These are phyloP conservation scores for Picochlorum costavermella DNA, from an alignment of 139 green algal genomes.

Conservation along the genomic window DNA sequence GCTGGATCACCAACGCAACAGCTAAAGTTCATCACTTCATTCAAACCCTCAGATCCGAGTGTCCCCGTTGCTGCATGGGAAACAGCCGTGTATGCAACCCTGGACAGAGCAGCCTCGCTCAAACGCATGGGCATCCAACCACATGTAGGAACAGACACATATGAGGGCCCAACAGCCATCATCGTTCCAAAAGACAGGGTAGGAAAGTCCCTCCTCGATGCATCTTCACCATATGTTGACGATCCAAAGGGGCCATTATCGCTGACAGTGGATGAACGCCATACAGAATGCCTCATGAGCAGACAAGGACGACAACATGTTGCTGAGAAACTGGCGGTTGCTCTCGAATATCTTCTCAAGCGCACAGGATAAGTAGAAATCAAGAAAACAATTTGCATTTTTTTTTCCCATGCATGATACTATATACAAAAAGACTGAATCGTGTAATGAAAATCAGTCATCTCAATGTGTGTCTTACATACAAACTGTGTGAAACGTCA, in stretches of 20 bases:
- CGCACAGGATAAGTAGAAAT: not conserved
- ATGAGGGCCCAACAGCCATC: constrained; percentile 43
- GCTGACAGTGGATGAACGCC: constrained; percentile 28
- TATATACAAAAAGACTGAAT: not conserved
- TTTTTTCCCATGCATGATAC: not conserved
- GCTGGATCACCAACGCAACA: constrained; percentile 26
- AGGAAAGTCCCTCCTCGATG: constrained; percentile 42
- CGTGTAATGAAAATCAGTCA: no score
- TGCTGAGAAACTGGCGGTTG: not conserved
- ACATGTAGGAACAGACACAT: not conserved
- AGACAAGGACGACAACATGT: not conserved
- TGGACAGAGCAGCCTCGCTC: constrained; percentile 29
- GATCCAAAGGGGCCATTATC: constrained; percentile 6
- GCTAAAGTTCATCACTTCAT: constrained; percentile 28
- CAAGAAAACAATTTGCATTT: not conserved
- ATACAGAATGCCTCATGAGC: constrained; percentile 31
- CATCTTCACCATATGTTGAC: constrained; percentile 11
- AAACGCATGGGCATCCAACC: constrained; percentile 12
- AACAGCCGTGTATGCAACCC: constrained; percentile 27
- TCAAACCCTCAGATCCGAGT: constrained; percentile 23
- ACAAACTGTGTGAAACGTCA: not conserved
- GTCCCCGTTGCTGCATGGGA: constrained; percentile 34
- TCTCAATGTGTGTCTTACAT: no score
- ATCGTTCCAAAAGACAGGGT: constrained; percentile 47
- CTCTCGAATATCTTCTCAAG: constrained; percentile 5